Evolutionary conservation across 805 yeast species (phyloP), one percentile per base, ranked within the genome.

Genomic region (Lachancea fermentati): DNA sequence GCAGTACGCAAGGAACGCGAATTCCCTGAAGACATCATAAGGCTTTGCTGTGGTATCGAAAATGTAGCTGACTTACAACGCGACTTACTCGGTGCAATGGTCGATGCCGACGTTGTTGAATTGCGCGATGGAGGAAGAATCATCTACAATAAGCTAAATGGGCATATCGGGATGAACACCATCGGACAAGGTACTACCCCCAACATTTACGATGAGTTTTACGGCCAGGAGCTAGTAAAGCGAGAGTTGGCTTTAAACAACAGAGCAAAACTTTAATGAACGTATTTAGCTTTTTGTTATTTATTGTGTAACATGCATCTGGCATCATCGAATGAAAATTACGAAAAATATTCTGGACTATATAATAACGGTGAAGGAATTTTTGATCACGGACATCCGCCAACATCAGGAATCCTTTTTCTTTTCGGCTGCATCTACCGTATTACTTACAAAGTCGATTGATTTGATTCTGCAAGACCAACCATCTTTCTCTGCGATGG

Each of bases 41-140:
- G 97, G 55, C 72, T 89, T 41, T 89, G 96, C 60, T 81, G 89
- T 37, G 97, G 97, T 44, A 89, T 89, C 46, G 97, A 89, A 60
- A 79, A 81, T 58, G 67, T 74, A 30, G 81, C 77, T 44, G 97
- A 89, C 58, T 70, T 89, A 58, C 81, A 87, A 36, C 78, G 68
- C n/a, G 97, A 89, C 55, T 72, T 89, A 56, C 76, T 79, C 32
- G 69, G 69, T 30, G 91, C 96, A 4, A 69, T 88, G 49, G 60
- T 73, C 37, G 72, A 69, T 51, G 81, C 87, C 34, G 91, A 85
- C 3, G 79, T 78, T 26, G 68, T 60, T 14, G 57, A 55, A 46
- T n/a, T 53, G n/a, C 55, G 56, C 13, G 52, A 53, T 15, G 49
- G 51, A 32, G 66, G 65, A 2, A 52, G 50, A 34, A 41, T 55